A percentile compares a stretch with the other conserved stretches of the same genome.
phyloP scores from a whole-genome alignment of 2,329 filamentous ascomycete species.

The Phialophora chinensis region DNA sequence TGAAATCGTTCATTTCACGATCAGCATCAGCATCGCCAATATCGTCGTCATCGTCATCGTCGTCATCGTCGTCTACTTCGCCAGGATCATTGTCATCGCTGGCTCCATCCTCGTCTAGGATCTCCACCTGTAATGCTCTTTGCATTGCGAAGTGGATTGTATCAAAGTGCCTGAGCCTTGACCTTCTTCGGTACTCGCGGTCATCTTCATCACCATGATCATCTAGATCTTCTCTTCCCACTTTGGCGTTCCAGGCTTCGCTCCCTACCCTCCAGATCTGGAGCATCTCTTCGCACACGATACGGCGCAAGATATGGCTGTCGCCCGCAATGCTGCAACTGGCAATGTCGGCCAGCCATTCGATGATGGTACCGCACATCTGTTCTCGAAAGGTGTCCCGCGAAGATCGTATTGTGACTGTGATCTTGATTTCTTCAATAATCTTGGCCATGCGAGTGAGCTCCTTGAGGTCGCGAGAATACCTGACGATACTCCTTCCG shows the following conservation, averaged over 20 bases:
- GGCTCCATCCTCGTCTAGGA: constrained; percentile 45
- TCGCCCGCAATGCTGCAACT: constrained; percentile 85
- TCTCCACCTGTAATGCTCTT: constrained; percentile 50
- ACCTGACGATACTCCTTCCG: constrained; percentile 83
- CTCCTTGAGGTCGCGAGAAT: constrained; percentile 71
- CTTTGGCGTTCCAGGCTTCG: constrained; percentile 75
- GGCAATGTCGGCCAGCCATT: constrained; percentile 93
- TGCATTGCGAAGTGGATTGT: constrained; percentile 49
- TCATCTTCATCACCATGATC: constrained; percentile 74
- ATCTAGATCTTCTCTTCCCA: constrained; percentile 79
- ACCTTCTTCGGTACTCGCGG: constrained; percentile 45
- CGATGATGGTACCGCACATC: constrained; percentile 97
- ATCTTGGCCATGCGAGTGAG: constrained; percentile 80
- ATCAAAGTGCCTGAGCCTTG: constrained; percentile 49
- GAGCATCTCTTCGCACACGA: constrained; percentile 90
- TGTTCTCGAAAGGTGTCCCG: constrained; percentile 96
- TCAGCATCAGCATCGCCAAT: constrained; percentile 35
- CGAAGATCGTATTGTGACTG: constrained; percentile 89
- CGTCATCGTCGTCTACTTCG: constrained; percentile 53
- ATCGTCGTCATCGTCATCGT: constrained; percentile 45
- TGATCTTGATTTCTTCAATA: constrained; percentile 94
- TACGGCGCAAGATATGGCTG: constrained; percentile 75
- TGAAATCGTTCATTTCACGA: constrained; percentile 34
- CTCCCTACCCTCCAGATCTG: constrained; percentile 88
- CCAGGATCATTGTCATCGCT: constrained; percentile 52